phyloP scores from a whole-genome alignment of 78 protist species.

The Paratrimastix pyriformis region DNA sequence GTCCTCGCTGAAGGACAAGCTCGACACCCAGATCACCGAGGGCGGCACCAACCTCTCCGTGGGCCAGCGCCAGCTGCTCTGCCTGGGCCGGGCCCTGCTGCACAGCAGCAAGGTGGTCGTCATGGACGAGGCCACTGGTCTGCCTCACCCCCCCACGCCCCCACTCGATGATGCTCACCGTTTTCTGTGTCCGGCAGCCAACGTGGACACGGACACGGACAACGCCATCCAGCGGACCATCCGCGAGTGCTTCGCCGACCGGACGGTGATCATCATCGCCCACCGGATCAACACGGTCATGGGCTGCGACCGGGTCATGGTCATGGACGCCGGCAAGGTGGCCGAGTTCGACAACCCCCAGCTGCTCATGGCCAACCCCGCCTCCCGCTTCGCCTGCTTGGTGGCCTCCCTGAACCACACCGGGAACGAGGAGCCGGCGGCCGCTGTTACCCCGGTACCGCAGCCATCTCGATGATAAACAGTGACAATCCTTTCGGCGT shows the following conservation, averaged over 20 bases:
- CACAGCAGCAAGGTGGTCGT: conserved; percentile 46
- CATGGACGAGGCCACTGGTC: conserved; percentile 57
- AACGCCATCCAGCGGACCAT: conserved; percentile 39
- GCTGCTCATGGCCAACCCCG: conserved; percentile 3
- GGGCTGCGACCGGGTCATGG: conserved; percentile 45
- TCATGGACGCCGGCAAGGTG: conserved; percentile 49
- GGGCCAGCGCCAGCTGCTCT: conserved; percentile 85
- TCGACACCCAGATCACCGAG: conserved; percentile 6
- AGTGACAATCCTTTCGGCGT: no score
- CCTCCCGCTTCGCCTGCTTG: neutral
- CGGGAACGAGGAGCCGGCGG: no score
- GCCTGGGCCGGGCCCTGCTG: conserved; percentile 85
- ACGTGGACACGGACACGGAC: conserved; percentile 50
- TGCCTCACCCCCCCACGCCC: neutral
- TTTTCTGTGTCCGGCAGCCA: conserved; percentile 29
- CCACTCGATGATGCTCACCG: neutral
- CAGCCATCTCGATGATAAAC: no score
- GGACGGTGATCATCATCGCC: no score
- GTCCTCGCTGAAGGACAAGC: conserved; percentile 14
- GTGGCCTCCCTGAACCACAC: no score
- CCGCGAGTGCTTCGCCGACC: no score
- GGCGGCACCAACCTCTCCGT: conserved; percentile 44
- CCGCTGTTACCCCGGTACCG: no score
- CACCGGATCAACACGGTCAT: no score
- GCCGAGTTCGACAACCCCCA: conserved; percentile 56